phyloP scores from a whole-genome alignment of 2,329 filamentous ascomycete genomes.

The Fusarium sp. region DNA sequence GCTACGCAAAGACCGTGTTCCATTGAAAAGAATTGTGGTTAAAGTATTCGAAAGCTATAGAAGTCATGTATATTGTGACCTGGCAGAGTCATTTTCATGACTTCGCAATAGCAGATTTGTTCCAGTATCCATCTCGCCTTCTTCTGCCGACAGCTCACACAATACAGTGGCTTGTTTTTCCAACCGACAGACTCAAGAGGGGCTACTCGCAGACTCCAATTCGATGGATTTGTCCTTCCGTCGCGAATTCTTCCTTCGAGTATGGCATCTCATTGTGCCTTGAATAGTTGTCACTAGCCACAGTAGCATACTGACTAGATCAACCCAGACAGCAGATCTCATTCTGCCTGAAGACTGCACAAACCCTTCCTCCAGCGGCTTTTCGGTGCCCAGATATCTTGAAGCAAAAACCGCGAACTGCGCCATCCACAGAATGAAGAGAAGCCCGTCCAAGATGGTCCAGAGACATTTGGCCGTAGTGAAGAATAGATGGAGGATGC shows the following conservation, averaged over 20 bases:
- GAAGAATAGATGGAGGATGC: constrained; percentile 13
- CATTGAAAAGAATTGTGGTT: too few species aligned
- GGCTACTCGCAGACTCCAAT: neutral
- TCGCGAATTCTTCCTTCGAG: neutral
- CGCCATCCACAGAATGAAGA: constrained; percentile 9
- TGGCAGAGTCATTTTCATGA: too few species aligned
- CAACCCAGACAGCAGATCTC: constrained; percentile 15
- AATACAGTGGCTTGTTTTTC: too few species aligned
- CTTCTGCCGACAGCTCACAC: too few species aligned
- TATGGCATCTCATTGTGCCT: constrained; percentile 6
- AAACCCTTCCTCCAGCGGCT: neutral
- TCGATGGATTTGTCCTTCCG: neutral
- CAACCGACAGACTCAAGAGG: too few species aligned
- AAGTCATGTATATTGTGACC: too few species aligned
- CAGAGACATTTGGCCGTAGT: constrained; percentile 2
- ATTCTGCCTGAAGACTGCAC: neutral
- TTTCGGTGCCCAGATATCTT: neutral
- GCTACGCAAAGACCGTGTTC: too few species aligned
- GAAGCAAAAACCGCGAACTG: constrained; percentile 12
- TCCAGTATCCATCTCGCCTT: too few species aligned
- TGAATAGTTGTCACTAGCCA: constrained; percentile 12
- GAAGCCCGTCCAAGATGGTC: neutral
- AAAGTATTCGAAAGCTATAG: too few species aligned
- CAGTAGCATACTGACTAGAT: constrained; percentile 8
- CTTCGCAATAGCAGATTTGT: too few species aligned